Base-by-base conservation (phyloP, 2,329 filamentous ascomycete genomes). In the Stemphylium beticola region DNA sequence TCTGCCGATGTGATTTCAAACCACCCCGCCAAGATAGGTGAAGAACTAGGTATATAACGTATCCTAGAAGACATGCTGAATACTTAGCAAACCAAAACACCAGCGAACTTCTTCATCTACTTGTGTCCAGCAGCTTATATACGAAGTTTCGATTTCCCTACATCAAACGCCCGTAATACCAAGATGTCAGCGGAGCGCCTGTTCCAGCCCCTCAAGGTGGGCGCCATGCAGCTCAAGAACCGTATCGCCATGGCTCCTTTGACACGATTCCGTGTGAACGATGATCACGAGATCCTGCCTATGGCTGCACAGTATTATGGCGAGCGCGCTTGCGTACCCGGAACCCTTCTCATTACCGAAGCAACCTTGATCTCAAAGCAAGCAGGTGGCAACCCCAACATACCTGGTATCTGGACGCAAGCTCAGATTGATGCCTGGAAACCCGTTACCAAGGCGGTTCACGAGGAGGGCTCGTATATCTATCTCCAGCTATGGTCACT, bases 401-500 rank as follows among this genome's bases (percentile, higher is more conserved):
- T 82, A 1, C 85, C 87, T 0, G 85, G 85, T 22, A 84, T 87
- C 64, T 87, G 79, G 65, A 82, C 69, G 17, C 72, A 79, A 0
- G 62, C 55, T 17, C 71, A 74, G 43, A 71, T 87, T 37, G 78
- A 77, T 1, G 82, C 77, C 0, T 90, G 87, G 87, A 84, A 81
- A 57, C 74, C 79, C 12, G 76, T 90, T 37, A 86, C 83, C 2
- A 81, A 85, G 22, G 83, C 82, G 0, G 85, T 90, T 0, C 88
- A 91, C 68, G 77, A 77, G 18, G 87, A 87, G 62, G 83, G 83
- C 4, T 82, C 79, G 15, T 84, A 79, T 66, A 85, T 89, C 46
- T 88, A 79, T 73, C 70, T 80, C 2, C 88, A 90, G 66, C 76
- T 90, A 0, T 89, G 85, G 79, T 81, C 81, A 0, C 75, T 85